Evolutionary conservation across 2,329 filamentous ascomycete species (phyloP).

Genomic region (Aureobasidium namibiae): DNA sequence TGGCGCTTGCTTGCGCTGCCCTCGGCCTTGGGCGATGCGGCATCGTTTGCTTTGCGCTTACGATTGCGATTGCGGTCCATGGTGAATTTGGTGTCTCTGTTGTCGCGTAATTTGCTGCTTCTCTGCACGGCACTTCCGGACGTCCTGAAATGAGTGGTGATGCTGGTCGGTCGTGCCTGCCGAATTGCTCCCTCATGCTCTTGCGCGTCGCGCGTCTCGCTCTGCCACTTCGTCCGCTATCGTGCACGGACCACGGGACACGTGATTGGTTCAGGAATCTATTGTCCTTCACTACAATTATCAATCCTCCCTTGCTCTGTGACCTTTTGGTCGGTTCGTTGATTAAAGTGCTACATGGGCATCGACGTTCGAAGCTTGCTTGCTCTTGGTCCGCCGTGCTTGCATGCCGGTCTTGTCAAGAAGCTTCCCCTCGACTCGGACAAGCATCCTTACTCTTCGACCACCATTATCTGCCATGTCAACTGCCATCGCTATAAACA

Average conservation of each 20-base stretch:
- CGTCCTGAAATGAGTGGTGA: not conserved
- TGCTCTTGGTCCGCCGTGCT: not conserved
- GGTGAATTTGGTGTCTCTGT: not conserved
- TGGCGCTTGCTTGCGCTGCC: constrained; percentile 14
- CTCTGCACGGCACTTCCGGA: not conserved
- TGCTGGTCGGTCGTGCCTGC: not conserved
- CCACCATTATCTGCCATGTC: not conserved
- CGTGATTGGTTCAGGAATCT: not conserved
- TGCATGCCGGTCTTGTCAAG: not conserved
- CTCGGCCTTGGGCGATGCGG: constrained; percentile 10
- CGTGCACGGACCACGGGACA: not conserved
- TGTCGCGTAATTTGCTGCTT: not conserved
- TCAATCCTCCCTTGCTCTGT: not conserved
- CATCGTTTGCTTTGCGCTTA: constrained; percentile 15
- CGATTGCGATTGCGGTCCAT: constrained; percentile 16
- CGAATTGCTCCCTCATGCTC: not conserved
- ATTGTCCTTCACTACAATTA: not conserved
- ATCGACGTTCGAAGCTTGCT: not conserved
- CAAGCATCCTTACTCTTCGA: not conserved
- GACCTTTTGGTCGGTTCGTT: no score
- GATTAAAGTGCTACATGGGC: not conserved
- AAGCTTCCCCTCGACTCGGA: not conserved
- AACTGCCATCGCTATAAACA: no score
- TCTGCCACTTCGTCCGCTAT: not conserved
- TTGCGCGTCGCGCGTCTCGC: not conserved